These are phyloP conservation scores for Suillus bovinus DNA, from an alignment of 768 basidiomycete genomes.

Conservation along the genomic window DNA sequence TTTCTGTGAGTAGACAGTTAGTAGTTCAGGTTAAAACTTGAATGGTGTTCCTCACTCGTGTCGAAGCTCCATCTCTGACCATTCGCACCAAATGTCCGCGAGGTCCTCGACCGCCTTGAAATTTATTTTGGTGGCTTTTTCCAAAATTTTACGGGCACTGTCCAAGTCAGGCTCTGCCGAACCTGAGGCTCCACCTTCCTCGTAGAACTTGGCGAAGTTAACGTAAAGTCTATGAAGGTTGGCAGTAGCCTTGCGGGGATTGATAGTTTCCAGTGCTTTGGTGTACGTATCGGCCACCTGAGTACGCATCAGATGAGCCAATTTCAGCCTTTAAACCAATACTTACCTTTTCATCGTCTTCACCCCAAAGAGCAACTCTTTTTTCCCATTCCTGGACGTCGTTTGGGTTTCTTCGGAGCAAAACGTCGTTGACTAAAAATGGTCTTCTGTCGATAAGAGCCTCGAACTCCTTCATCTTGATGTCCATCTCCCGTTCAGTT, in stretches of 20 bases:
- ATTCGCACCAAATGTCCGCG: slow-evolving; percentile 99
- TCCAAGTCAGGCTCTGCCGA: slow-evolving; percentile 81
- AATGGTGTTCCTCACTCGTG: slow-evolving; percentile 69
- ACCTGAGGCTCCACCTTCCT: slow-evolving; percentile 85
- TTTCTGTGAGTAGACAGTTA: slow-evolving; percentile 55
- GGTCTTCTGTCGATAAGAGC: slow-evolving; percentile 92
- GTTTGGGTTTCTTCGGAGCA: slow-evolving; percentile 90
- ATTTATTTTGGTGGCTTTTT: slow-evolving; percentile 88
- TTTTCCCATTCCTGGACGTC: slow-evolving; percentile 99
- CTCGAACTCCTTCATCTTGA: slow-evolving; percentile 90
- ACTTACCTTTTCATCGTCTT: slow-evolving; percentile 87
- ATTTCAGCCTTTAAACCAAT: not conserved
- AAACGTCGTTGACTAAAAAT: slow-evolving; percentile 94
- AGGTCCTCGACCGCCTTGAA: slow-evolving; percentile 97
- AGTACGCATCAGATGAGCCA: slow-evolving; percentile 7
- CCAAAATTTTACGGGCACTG: slow-evolving; percentile 88
- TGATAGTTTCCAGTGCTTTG: slow-evolving; percentile 83
- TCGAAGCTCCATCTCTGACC: slow-evolving; percentile 97
- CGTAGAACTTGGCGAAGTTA: slow-evolving; percentile 97
- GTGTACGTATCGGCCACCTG: slow-evolving; percentile 94
- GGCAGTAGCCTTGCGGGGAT: slow-evolving; percentile 86
- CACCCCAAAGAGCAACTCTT: slow-evolving; percentile 88
- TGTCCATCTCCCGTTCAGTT: slow-evolving; percentile 81
- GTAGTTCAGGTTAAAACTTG: slow-evolving; percentile 2
- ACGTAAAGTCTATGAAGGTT: slow-evolving; percentile 89